phyloP scores from a whole-genome alignment of 2,329 filamentous ascomycete genomes.

The Capronia coronata region DNA sequence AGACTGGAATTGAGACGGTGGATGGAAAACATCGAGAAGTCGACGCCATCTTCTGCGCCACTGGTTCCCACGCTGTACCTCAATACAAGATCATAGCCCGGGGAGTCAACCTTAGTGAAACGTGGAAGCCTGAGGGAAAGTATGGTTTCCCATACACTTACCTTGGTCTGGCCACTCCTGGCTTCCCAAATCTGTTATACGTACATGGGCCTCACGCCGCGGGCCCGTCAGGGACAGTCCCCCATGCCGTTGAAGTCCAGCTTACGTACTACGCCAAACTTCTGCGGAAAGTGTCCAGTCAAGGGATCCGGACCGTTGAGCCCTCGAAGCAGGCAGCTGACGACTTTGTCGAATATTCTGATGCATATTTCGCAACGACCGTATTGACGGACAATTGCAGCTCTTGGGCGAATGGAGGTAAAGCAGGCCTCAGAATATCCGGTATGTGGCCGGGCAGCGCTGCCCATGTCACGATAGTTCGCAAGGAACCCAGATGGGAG shows the following conservation, averaged over 20 bases:
- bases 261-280: conserved; percentile 60
- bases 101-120: conserved; percentile 27
- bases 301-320: conserved; percentile 58
- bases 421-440: conserved; percentile 17
- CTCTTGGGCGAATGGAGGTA: conserved; percentile 24
- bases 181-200: conserved; percentile 44
- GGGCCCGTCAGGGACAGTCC: conserved; percentile 59
- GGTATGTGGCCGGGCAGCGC: conserved; percentile 25
- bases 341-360: conserved; percentile 56
- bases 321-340: conserved; percentile 56
- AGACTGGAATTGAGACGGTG: conserved; percentile 39
- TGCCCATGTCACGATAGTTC: conserved; percentile 19
- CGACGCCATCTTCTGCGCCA: conserved; percentile 34
- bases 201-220: conserved; percentile 37
- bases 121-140: conserved; percentile 31
- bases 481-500: conserved; percentile 24
- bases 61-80: conserved; percentile 34
- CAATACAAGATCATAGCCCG: conserved; percentile 32
- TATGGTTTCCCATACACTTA: conserved; percentile 33
- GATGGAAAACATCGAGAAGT: conserved; percentile 25
- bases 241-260: conserved; percentile 61
- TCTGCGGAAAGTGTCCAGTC: conserved; percentile 58
- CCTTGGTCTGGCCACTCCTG: conserved; percentile 35
- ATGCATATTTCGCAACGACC: conserved; percentile 51
- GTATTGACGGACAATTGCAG: conserved; percentile 34